phyloP scores from a whole-genome alignment of 441 rosid species.

The Biscutella laevigata region DNA sequence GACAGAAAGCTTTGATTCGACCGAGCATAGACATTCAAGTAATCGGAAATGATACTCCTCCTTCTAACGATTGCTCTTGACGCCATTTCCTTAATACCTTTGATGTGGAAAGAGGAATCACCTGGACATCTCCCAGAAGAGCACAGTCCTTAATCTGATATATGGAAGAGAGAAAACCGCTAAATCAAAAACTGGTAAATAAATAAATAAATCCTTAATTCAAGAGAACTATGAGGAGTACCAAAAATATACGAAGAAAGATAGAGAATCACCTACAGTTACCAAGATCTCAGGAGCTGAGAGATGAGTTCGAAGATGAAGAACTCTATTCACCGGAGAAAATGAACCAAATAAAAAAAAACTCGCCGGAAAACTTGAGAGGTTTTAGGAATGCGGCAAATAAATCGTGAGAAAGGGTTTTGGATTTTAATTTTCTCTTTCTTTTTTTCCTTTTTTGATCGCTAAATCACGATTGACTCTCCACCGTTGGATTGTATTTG shows the following conservation, averaged over 20 bases:
- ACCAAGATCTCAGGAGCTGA: neutral
- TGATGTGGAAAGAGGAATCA: constrained; percentile 16
- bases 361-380: constrained; percentile 15
- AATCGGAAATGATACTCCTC: constrained; percentile 39
- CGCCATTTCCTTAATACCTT: constrained; percentile 41
- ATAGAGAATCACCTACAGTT: constrained; percentile 1
- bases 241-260: neutral
- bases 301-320: neutral
- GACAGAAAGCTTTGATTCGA: constrained; percentile 36
- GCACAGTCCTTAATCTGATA: constrained; percentile 14
- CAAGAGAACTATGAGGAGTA: neutral
- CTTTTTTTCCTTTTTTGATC: neutral
- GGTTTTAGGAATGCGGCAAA: constrained; percentile 29
- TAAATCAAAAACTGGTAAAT: constrained; percentile 3
- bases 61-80: constrained; percentile 64
- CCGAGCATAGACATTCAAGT: constrained; percentile 32
- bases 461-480: too few relatives aligned
- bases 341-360: neutral
- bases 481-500: constrained; percentile 8
- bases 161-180: neutral
- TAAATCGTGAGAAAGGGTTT: constrained; percentile 23
- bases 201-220: neutral
- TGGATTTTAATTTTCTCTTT: neutral
- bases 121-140: constrained; percentile 26
- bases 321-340: constrained; percentile 13